Conservation (phyloP, 192 early-diverging fungal species). For the Haplosporangium gracile region DNA sequence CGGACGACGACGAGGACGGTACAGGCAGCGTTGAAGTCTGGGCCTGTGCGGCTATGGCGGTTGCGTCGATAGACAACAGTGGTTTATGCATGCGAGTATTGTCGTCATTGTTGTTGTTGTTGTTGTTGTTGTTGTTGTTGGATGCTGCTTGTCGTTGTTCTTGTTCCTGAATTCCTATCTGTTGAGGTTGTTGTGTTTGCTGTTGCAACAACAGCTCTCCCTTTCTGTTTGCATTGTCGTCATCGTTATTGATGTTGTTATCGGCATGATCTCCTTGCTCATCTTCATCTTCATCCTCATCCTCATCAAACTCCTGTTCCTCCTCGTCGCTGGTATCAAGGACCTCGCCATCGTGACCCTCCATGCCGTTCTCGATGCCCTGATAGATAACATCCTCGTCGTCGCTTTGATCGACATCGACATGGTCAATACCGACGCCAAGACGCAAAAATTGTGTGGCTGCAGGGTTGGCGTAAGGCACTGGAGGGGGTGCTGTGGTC, state of each 20-base stretch:
- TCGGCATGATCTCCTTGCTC: neutral
- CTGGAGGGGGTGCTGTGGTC: constrained; percentile 5
- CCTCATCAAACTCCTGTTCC: constrained; percentile 14
- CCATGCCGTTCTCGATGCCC: constrained; percentile 41
- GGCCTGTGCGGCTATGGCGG: neutral
- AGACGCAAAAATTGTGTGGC: constrained; percentile 41
- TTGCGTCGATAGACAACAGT: neutral
- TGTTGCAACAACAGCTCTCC: neutral
- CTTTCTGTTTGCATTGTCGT: neutral
- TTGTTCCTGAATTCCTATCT: neutral
- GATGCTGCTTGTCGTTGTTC: constrained; percentile 11
- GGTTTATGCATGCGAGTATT: neutral
- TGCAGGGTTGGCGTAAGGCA: constrained; percentile 35
- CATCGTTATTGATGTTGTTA: constrained; percentile 8
- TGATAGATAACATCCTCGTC: constrained; percentile 35
- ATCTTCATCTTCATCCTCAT: neutral
- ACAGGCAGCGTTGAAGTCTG: neutral
- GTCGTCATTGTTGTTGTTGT: constrained; percentile 13
- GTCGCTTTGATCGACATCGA: constrained; percentile 36
- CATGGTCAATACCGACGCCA: constrained; percentile 45
- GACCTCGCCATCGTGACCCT: constrained; percentile 7
- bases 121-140: constrained; percentile 7
- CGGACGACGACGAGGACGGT: constrained; percentile 4
- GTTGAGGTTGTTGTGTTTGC: neutral
- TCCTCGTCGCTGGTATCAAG: constrained; percentile 15